Evolutionary conservation across 2,329 filamentous ascomycete species (phyloP).

Genomic region (Epicoccum sorghinum): DNA sequence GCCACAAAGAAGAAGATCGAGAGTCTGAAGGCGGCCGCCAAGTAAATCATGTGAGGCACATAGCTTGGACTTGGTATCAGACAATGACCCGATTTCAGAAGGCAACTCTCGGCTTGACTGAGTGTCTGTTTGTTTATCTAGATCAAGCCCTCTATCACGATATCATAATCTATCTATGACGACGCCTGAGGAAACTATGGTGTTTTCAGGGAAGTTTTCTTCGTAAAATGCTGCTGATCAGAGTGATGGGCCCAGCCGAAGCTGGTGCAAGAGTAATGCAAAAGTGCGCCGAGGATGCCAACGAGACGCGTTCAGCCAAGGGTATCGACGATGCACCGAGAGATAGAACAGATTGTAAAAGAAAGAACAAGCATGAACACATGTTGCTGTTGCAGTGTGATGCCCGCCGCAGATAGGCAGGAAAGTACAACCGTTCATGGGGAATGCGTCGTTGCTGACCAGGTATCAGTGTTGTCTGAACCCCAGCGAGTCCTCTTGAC

Average conservation of each 20-base stretch:
- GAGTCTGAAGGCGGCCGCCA: conserved; percentile 31
- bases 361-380: background rate
- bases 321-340: background rate
- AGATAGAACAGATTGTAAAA: too few relatives aligned
- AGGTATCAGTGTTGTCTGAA: too few relatives aligned
- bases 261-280: background rate
- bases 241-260: background rate
- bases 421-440: background rate
- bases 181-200: too few relatives aligned
- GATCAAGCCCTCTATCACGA: background rate
- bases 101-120: background rate
- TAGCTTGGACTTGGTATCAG: background rate
- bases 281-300: background rate
- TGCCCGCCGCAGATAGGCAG: background rate
- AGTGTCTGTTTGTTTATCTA: background rate
- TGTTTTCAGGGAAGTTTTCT: too few relatives aligned
- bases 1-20: conserved; percentile 31
- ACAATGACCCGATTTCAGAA: background rate
- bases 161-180: background rate
- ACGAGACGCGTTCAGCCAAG: background rate
- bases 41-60: conserved; percentile 13
- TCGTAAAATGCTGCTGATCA: background rate
- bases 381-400: background rate
- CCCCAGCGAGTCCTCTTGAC: conserved; percentile 36
- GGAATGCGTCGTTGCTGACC: too few relatives aligned